These are phyloP conservation scores for Rhytidhysteron rufulum DNA, from an alignment of 2,329 filamentous ascomycete genomes.

Conservation along the genomic window DNA sequence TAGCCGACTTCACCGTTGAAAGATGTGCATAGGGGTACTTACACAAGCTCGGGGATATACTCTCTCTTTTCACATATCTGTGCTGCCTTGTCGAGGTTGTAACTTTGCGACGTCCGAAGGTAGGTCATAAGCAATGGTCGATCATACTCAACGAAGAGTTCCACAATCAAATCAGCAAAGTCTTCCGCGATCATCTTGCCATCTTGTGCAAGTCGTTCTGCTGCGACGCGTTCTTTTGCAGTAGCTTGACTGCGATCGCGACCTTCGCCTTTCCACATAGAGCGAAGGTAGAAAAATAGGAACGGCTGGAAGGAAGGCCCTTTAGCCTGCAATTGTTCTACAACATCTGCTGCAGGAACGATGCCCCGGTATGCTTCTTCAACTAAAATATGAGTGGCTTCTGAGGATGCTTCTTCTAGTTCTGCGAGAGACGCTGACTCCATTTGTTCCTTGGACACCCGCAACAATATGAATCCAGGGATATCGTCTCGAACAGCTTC, in stretches of 20 bases:
- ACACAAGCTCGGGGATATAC: conserved; percentile 87
- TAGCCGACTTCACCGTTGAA: background rate
- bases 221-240: conserved; percentile 36
- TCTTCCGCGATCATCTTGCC: conserved; percentile 71
- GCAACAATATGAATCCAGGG: conserved; percentile 77
- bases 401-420: conserved; percentile 73
- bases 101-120: conserved; percentile 76
- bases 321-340: conserved; percentile 69
- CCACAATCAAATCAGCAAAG: conserved; percentile 82
- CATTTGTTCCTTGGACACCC: conserved; percentile 70
- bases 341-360: conserved; percentile 71
- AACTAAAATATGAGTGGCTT: conserved; percentile 81
- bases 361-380: conserved; percentile 89
- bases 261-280: conserved; percentile 75
- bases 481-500: conserved; percentile 89
- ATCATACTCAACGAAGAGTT: conserved; percentile 82
- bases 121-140: conserved; percentile 80
- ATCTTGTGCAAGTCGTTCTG: conserved; percentile 49
- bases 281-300: conserved; percentile 86
- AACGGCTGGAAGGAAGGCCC: conserved; percentile 62
- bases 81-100: conserved; percentile 78
- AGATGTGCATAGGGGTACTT: conserved; percentile 12
- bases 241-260: conserved; percentile 40
- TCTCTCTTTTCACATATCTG: conserved; percentile 73
- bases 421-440: conserved; percentile 64